Evolutionary conservation across 2,329 filamentous ascomycete species (phyloP).

Genomic region (Diaporthe citriasiana): DNA sequence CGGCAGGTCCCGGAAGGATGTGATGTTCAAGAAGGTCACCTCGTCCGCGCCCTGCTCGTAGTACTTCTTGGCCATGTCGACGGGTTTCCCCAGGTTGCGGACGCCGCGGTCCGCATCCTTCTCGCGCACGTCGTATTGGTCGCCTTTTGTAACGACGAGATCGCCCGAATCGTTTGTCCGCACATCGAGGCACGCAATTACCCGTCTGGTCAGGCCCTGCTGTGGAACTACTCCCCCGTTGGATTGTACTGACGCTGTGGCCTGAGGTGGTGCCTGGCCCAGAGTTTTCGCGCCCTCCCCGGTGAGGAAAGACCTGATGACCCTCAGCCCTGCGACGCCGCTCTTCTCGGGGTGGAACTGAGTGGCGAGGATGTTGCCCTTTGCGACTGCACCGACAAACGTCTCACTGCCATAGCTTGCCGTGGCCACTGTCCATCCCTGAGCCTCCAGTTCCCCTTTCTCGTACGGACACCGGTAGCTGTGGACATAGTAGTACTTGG

Average conservation of each 20-base stretch:
- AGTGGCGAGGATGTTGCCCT: constrained; percentile 87
- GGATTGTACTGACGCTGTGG: constrained; percentile 42
- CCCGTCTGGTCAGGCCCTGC: constrained; percentile 85
- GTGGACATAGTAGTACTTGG: constrained; percentile 99
- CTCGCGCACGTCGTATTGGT: constrained; percentile 98
- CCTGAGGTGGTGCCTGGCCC: constrained; percentile 48
- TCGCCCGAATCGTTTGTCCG: constrained; percentile 95
- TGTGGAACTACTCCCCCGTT: constrained; percentile 29
- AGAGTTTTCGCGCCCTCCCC: constrained; percentile 73
- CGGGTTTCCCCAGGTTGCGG: constrained; percentile 95
- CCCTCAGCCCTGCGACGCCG: constrained; percentile 86
- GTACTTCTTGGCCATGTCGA: constrained; percentile 93
- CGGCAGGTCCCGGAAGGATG: constrained; percentile 95
- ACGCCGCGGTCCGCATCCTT: constrained; percentile 77
- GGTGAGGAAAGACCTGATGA: constrained; percentile 88
- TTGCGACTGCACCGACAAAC: constrained; percentile 91
- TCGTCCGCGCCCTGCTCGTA: constrained; percentile 98
- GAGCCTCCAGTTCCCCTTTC: constrained; percentile 79
- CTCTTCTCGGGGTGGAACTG: constrained; percentile 99
- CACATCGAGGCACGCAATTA: constrained; percentile 97
- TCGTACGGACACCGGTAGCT: constrained; percentile 88
- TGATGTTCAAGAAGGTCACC: constrained; percentile 98
- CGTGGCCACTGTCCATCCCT: constrained; percentile 94
- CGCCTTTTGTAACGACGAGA: constrained; percentile 96
- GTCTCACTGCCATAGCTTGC: constrained; percentile 89